A percentile compares a stretch with the other conserved stretches of the same genome.
phyloP scores from a whole-genome alignment of 768 basidiomycete species.

The Lentinus brumalis region DNA sequence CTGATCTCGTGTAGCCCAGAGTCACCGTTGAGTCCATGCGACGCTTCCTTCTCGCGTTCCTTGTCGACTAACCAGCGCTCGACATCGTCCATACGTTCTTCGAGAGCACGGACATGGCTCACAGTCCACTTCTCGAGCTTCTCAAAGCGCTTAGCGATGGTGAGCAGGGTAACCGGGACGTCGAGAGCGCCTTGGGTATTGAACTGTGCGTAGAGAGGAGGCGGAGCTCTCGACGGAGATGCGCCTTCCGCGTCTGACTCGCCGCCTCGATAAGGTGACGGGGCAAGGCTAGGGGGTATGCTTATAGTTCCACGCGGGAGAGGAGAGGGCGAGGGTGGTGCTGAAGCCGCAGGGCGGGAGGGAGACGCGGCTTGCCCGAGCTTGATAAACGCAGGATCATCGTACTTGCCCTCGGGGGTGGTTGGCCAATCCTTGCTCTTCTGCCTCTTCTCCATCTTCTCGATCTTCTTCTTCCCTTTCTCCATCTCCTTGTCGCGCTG shows the following conservation, averaged over 20 bases:
- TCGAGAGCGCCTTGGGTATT: slow-evolving; percentile 71
- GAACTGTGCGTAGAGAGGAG: slow-evolving; percentile 80
- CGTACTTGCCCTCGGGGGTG: slow-evolving; percentile 50
- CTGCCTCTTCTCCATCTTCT: slow-evolving; percentile 26
- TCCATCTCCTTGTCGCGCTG: slow-evolving; percentile 59
- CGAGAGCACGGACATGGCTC: slow-evolving; percentile 84
- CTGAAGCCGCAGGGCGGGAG: slow-evolving; percentile 49
- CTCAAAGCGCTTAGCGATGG: slow-evolving; percentile 80
- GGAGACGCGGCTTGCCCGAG: slow-evolving; percentile 49
- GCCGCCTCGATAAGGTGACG: slow-evolving; percentile 60
- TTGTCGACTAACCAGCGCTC: slow-evolving; percentile 88
- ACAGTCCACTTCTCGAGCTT: slow-evolving; percentile 92
- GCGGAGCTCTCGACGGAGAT: slow-evolving; percentile 57
- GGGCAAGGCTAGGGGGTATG: slow-evolving; percentile 58
- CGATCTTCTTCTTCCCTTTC: slow-evolving; percentile 40
- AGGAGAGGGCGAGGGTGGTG: slow-evolving; percentile 69
- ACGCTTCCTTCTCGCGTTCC: slow-evolving; percentile 61
- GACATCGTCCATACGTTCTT: slow-evolving; percentile 91
- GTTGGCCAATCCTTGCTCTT: slow-evolving; percentile 54
- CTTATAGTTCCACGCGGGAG: slow-evolving; percentile 50
- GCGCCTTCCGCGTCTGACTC: slow-evolving; percentile 37
- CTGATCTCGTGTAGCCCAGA: slow-evolving; percentile 54
- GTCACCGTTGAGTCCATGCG: slow-evolving; percentile 18
- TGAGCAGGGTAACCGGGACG: slow-evolving; percentile 70
- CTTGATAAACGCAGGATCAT: slow-evolving; percentile 60